A percentile compares a stretch with the other conserved stretches of the same genome.
Conservation (phyloP, 768 basidiomycete genomes). For the Wakefieldia striispora region DNA sequence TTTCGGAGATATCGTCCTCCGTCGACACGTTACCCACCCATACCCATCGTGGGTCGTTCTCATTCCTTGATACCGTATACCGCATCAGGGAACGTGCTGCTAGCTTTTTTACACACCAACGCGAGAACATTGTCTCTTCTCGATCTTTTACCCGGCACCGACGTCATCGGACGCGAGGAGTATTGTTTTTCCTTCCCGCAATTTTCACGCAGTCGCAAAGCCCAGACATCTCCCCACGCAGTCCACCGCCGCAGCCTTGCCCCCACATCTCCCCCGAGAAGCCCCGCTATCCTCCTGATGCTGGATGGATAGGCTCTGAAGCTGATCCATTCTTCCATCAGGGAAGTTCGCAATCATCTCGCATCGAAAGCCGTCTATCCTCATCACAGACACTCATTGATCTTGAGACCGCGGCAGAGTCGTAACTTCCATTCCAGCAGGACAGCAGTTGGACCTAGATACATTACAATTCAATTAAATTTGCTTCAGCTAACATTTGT, state of each 20-base stretch:
- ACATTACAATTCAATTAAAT: slow-evolving; percentile 25
- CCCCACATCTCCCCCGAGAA: slow-evolving; percentile 45
- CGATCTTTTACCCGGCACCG: slow-evolving; percentile 50
- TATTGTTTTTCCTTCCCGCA: slow-evolving; percentile 80
- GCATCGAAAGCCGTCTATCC: slow-evolving; percentile 26
- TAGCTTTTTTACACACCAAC: slow-evolving; percentile 44
- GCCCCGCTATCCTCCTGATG: slow-evolving; percentile 35
- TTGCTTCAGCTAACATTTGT: slow-evolving; percentile 33
- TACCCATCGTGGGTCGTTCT: slow-evolving; percentile 35
- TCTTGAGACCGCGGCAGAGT: slow-evolving; percentile 20
- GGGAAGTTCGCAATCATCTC: slow-evolving; percentile 30
- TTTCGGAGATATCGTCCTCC: slow-evolving; percentile 45
- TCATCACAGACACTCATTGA: slow-evolving; percentile 31
- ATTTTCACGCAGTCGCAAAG: slow-evolving; percentile 56
- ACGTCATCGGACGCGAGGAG: slow-evolving; percentile 52
- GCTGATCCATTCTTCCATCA: slow-evolving; percentile 21
- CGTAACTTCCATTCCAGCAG: slow-evolving; percentile 15
- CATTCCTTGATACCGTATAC: slow-evolving; percentile 52
- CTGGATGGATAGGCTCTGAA: slow-evolving; percentile 33
- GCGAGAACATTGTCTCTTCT: slow-evolving; percentile 35
- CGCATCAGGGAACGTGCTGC: slow-evolving; percentile 55
- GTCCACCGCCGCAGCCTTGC: slow-evolving; percentile 29
- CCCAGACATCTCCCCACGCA: slow-evolving; percentile 30
- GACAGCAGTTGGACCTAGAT: slow-evolving; percentile 9
- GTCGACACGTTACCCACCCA: slow-evolving; percentile 42